These are phyloP conservation scores for Babesia bigemina DNA, from an alignment of 169 alveolate species.

Conservation along the genomic window DNA sequence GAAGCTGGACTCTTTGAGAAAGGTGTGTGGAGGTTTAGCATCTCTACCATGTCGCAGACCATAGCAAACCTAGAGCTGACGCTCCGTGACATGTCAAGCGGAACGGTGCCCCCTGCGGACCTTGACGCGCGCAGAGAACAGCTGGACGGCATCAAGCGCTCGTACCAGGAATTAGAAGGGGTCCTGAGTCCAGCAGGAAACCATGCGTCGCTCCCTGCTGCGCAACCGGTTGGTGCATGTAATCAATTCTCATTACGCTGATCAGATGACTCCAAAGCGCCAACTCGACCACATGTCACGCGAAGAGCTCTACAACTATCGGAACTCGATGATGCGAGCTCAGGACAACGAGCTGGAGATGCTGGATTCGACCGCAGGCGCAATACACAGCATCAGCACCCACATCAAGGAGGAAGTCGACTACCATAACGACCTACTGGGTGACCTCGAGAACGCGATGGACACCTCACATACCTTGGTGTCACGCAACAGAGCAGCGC, in stretches of 20 bases:
- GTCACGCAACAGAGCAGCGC: slow-evolving; percentile 67
- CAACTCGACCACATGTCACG: slow-evolving; percentile 38
- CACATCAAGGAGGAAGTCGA: slow-evolving; percentile 75
- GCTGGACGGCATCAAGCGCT: slow-evolving; percentile 34
- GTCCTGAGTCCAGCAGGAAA: slow-evolving; percentile 4
- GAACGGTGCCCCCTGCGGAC: background rate
- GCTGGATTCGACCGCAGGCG: slow-evolving; percentile 75
- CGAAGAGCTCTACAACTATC: slow-evolving; percentile 36
- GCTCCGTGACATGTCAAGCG: slow-evolving; percentile 38
- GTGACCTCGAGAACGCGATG: slow-evolving; percentile 69
- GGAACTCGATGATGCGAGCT: slow-evolving; percentile 71
- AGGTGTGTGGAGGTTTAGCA: slow-evolving; percentile 11
- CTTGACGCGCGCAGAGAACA: slow-evolving; percentile 5
- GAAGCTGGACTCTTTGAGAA: slow-evolving; percentile 51
- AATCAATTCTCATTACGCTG: background rate
- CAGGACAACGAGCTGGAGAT: slow-evolving; percentile 75
- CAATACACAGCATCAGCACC: slow-evolving; percentile 72
- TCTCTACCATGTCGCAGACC: slow-evolving; percentile 21
- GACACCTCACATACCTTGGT: slow-evolving; percentile 69
- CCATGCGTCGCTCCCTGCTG: background rate
- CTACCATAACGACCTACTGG: slow-evolving; percentile 71
- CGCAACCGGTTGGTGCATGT: background rate
- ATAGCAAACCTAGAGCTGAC: slow-evolving; percentile 50
- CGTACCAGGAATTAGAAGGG: slow-evolving; percentile 41
- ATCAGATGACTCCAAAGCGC: background rate